These are phyloP conservation scores for Plasmodium gaboni DNA, from an alignment of 169 alveolate species.

Conservation along the genomic window DNA sequence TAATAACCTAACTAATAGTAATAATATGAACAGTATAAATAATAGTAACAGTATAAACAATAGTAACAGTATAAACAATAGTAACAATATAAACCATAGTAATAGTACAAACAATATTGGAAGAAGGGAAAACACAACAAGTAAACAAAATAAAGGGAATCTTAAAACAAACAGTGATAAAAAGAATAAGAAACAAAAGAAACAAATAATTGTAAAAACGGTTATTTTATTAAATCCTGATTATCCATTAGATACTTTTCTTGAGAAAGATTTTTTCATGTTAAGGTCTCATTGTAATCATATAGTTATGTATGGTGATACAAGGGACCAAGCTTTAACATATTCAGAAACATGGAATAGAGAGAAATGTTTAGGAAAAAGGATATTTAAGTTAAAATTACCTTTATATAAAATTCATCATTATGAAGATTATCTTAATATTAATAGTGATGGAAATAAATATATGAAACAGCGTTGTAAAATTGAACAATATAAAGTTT, in stretches of 20 bases:
- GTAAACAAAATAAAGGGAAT: neutral
- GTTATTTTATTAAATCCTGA: constrained; percentile 88
- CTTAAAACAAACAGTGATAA: neutral
- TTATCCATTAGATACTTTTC: constrained; percentile 85
- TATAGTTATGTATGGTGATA: constrained; percentile 90
- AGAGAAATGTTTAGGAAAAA: constrained; percentile 83
- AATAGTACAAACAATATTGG: neutral
- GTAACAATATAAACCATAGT: neutral
- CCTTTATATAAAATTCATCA: constrained; percentile 70
- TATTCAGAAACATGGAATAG: constrained; percentile 83
- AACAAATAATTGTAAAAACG: constrained; percentile 83
- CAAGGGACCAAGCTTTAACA: constrained; percentile 85
- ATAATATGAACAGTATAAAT: neutral
- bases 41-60: neutral
- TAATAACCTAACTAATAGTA: neutral
- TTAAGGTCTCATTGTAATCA: constrained; percentile 89
- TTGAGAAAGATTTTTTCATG: constrained; percentile 86
- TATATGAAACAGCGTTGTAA: constrained; percentile 4
- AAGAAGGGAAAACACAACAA: neutral
- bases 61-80: neutral
- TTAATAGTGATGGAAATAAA: constrained; percentile 28
- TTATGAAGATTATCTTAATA: constrained; percentile 63
- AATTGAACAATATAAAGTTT: constrained; percentile 53
- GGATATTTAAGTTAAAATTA: constrained; percentile 80
- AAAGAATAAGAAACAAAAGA: constrained; percentile 28